These are phyloP conservation scores for Erodium maritimum DNA, from an alignment of 345 rosid genomes.

Conservation along the genomic window DNA sequence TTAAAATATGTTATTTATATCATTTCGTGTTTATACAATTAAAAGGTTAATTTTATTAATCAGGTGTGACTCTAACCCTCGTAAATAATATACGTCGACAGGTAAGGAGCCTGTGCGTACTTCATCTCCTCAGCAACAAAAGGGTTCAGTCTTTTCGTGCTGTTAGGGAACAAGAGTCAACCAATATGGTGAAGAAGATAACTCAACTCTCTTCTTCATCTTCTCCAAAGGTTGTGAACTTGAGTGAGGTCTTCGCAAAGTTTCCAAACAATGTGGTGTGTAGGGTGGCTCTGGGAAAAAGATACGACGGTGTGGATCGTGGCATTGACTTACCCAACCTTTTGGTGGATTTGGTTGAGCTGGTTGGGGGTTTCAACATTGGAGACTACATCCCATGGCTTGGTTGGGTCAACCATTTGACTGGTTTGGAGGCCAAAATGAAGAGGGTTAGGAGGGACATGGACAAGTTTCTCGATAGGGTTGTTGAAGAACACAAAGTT, in stretches of 20 bases:
- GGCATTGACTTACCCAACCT: slow-evolving; percentile 19
- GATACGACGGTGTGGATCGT: slow-evolving; percentile 21
- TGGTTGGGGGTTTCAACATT: slow-evolving; percentile 24
- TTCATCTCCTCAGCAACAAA: slow-evolving; percentile 37
- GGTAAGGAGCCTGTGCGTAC: slow-evolving; percentile 35
- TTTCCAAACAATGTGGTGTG: slow-evolving; percentile 34
- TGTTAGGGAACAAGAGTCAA: slow-evolving; percentile 36
- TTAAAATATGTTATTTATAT: no score
- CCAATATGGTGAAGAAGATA: slow-evolving; percentile 16
- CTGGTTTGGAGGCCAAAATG: slow-evolving; percentile 13
- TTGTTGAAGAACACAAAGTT: slow-evolving; percentile 12
- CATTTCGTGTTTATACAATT: no score
- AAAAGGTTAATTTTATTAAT: no score
- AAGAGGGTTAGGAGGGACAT: slow-evolving; percentile 13
- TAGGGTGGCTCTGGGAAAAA: slow-evolving; percentile 39
- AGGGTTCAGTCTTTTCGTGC: slow-evolving; percentile 29
- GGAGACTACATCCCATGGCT: slow-evolving; percentile 52
- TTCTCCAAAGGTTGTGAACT: slow-evolving; percentile 26
- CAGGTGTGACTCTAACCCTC: no score
- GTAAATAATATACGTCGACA: no score
- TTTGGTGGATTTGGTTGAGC: slow-evolving; percentile 11
- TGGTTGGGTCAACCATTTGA: slow-evolving; percentile 28
- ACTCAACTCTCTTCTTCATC: slow-evolving; percentile 5
- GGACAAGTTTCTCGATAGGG: slow-evolving; percentile 15
- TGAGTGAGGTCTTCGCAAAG: slow-evolving; percentile 18